Conservation (phyloP, 2,329 filamentous ascomycete species). For the Alternaria infectoria region DNA sequence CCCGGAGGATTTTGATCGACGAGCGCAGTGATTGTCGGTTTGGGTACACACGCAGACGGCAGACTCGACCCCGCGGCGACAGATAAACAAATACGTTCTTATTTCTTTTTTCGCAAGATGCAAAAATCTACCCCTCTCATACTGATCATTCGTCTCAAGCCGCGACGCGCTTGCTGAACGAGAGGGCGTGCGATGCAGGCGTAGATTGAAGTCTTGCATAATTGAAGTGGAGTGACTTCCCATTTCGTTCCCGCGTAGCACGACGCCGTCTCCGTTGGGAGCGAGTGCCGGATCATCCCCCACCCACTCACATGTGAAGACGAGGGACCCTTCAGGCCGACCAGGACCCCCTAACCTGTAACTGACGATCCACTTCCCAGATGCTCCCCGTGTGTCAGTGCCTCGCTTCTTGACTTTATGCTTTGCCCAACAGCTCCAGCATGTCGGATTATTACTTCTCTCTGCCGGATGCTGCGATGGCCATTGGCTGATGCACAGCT, state of each 20-base stretch:
- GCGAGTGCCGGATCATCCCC: neutral
- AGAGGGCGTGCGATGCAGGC: neutral
- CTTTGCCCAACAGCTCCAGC: slow-evolving; percentile 5
- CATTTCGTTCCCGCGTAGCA: slow-evolving; percentile 7
- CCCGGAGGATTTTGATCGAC: neutral
- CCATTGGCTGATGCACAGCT: neutral
- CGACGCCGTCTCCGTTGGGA: neutral
- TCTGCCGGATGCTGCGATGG: neutral
- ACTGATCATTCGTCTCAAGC: neutral
- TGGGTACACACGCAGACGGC: neutral
- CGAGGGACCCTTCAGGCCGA: neutral
- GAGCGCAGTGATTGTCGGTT: neutral
- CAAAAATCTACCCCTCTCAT: neutral
- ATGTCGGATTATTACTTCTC: neutral
- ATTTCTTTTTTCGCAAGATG: neutral
- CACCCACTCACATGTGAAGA: neutral
- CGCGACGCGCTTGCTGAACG: neutral
- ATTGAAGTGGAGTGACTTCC: slow-evolving; percentile 1
- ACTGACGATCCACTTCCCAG: slow-evolving; percentile 5
- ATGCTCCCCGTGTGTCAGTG: neutral
- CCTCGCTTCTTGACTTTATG: neutral
- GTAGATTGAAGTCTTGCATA: neutral
- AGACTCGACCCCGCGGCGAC: neutral
- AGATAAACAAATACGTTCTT: neutral
- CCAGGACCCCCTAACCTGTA: neutral